A percentile compares a stretch with the other conserved stretches of the same genome.
Conservation (phyloP, 345 rosid genomes). For the Citrus reticulata region DNA sequence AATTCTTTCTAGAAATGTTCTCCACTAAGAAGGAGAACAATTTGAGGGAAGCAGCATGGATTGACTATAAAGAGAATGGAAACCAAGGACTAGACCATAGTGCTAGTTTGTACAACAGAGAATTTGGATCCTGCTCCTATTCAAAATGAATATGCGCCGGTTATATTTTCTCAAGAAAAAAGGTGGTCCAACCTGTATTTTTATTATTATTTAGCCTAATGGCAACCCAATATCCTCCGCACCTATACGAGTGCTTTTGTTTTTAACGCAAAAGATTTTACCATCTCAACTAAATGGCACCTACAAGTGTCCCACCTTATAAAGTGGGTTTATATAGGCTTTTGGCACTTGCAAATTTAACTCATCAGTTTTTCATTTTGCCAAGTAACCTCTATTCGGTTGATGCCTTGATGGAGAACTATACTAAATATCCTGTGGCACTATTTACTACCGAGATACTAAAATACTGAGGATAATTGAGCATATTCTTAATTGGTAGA, state of each 20-base stretch:
- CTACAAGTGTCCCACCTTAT: conserved; percentile 41
- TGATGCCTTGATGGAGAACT: background rate
- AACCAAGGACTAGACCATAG: conserved; percentile 71
- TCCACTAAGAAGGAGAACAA: conserved; percentile 71
- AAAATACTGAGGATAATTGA: too few relatives aligned
- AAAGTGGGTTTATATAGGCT: conserved; percentile 43
- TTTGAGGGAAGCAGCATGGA: conserved; percentile 66
- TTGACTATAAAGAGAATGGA: conserved; percentile 97
- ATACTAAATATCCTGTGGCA: background rate
- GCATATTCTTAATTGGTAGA: too few relatives aligned
- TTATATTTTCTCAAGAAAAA: conserved; percentile 86
- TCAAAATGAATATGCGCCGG: conserved; percentile 91
- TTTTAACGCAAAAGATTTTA: too few relatives aligned
- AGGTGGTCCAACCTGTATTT: conserved; percentile 65
- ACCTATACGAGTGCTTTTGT: too few relatives aligned
- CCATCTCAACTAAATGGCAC: too few relatives aligned
- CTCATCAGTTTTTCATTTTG: background rate
- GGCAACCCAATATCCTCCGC: too few relatives aligned
- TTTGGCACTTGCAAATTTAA: background rate
- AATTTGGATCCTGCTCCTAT: conserved; percentile 82
- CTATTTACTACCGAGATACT: too few relatives aligned
- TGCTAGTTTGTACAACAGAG: conserved; percentile 70
- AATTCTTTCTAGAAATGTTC: conserved; percentile 39
- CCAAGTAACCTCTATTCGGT: background rate
- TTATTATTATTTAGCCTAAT: too few relatives aligned